Base-by-base conservation (phyloP, 305 asterid genomes). In the Fraxinus platypoda region DNA sequence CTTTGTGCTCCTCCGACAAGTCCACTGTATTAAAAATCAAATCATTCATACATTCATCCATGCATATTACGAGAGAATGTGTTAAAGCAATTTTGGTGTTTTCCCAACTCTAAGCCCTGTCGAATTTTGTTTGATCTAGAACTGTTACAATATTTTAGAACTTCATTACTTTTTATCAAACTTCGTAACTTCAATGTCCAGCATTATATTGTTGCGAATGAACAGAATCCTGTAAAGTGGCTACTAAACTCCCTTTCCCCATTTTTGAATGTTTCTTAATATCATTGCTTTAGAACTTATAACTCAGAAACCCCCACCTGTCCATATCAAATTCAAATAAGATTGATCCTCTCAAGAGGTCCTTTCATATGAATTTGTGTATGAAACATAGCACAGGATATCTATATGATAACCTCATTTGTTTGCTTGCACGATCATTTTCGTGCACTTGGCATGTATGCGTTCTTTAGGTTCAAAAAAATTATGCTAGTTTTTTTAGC, bases 1-100 rank as follows among this genome's bases (percentile, higher is more conserved):
- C 85, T 57, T 41, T 34, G 80, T 85, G 80, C 70, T 87, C 89
- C 74, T 92, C 89, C 1, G 79, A 57, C 28, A 82, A 83, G 46
- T 87, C 86, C 77, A 75, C 95, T 93, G 78, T 81, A 81, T 46
- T 43, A 75, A 80, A 81, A 81, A 37, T 15, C 64, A 13, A 74
- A 76, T n/a, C n/a, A n/a, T n/a, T n/a, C n/a, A n/a, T n/a, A n/a
- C n/a, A n/a, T n/a, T 46, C 26, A 74, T 23, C 41, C 3, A 68
- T 37, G 17, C 21, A 49, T 46, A 11, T 12, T 66, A 46, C 71
- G 15, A 43, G n/a, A 68, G 34, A 28, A 25, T 4, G 0, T 26
- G 72, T 35, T 4, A 8, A 11, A 23, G 34, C 19, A 7, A 25
- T 4, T 52, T 52, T 33, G 37, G 74, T 68, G 8, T 26, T 26